Conservation (phyloP, 495 filamentous ascomycete species). For the Penicillium goetzii region DNA sequence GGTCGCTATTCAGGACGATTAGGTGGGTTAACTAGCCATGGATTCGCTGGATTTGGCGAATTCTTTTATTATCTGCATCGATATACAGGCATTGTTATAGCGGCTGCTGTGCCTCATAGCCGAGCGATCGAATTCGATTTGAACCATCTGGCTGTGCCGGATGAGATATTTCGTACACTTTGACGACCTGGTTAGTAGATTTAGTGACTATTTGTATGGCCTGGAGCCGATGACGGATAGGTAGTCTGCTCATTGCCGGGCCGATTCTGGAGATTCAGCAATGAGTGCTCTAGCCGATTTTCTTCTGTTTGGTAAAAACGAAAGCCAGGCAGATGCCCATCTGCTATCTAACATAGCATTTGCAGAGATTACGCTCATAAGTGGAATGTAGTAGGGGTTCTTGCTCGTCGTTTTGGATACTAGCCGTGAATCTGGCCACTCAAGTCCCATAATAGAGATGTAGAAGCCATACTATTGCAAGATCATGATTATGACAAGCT, state of each 20-base stretch:
- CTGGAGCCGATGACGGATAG: not conserved
- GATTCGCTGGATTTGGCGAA: not conserved
- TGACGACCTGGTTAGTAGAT: not conserved
- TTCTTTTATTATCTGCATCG: not conserved
- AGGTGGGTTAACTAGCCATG: conserved; percentile 4
- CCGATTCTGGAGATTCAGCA: not conserved
- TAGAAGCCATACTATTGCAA: not conserved
- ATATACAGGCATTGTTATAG: not conserved
- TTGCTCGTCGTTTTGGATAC: no score
- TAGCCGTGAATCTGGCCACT: no score
- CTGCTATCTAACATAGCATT: no score
- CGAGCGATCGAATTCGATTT: not conserved
- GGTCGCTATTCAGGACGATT: conserved; percentile 48
- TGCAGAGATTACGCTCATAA: no score
- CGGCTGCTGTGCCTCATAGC: not conserved
- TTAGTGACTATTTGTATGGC: not conserved
- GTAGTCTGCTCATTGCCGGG: not conserved
- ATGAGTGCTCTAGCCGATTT: not conserved
- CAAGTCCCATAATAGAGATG: not conserved
- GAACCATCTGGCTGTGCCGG: conserved; percentile 1
- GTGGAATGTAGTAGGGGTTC: no score
- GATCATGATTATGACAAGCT: not conserved
- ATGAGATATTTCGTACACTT: not conserved
- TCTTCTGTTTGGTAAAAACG: not conserved
- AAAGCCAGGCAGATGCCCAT: not conserved